Conservation (phyloP, 1,284 basidiomycete genomes). For the Apiotrichum siamense region DNA sequence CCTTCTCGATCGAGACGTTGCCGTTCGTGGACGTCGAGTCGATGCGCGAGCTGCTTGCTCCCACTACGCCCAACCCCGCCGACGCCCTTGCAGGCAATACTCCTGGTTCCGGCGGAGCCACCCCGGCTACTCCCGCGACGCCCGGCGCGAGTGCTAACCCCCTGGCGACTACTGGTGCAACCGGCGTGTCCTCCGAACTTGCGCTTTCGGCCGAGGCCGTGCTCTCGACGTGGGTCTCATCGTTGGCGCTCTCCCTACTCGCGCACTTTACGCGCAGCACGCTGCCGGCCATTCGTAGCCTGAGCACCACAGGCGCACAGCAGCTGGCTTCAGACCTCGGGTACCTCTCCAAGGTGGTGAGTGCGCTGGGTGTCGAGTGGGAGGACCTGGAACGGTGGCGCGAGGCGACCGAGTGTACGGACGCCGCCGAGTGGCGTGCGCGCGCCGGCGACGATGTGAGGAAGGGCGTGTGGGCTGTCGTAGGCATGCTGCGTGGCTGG, state of each 20-base stretch:
- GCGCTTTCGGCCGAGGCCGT: slow-evolving; percentile 59
- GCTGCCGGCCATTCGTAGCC: slow-evolving; percentile 56
- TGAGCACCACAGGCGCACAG: slow-evolving; percentile 63
- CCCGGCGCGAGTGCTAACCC: slow-evolving; percentile 18
- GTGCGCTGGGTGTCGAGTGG: slow-evolving; percentile 79
- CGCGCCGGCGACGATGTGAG: slow-evolving; percentile 12
- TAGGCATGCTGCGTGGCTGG: slow-evolving; percentile 9
- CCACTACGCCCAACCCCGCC: slow-evolving; percentile 38
- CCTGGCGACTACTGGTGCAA: neutral
- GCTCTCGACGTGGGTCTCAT: slow-evolving; percentile 80
- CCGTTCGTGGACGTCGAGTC: slow-evolving; percentile 61
- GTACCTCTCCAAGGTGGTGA: slow-evolving; percentile 84
- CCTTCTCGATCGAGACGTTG: slow-evolving; percentile 76
- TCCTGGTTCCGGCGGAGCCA: neutral
- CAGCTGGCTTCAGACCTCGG: slow-evolving; percentile 84
- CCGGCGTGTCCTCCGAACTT: no score
- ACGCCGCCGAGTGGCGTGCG: slow-evolving; percentile 48
- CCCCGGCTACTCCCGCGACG: neutral
- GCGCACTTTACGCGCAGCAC: slow-evolving; percentile 62
- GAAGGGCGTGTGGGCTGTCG: slow-evolving; percentile 9
- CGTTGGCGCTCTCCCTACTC: slow-evolving; percentile 73
- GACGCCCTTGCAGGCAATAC: slow-evolving; percentile 10
- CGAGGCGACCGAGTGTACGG: slow-evolving; percentile 57
- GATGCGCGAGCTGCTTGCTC: slow-evolving; percentile 47
- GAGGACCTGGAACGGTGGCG: slow-evolving; percentile 68